A percentile compares a stretch with the other conserved stretches of the same genome.
phyloP scores from a whole-genome alignment of 2,329 filamentous ascomycete genomes.

The Pseudocercospora musae region DNA sequence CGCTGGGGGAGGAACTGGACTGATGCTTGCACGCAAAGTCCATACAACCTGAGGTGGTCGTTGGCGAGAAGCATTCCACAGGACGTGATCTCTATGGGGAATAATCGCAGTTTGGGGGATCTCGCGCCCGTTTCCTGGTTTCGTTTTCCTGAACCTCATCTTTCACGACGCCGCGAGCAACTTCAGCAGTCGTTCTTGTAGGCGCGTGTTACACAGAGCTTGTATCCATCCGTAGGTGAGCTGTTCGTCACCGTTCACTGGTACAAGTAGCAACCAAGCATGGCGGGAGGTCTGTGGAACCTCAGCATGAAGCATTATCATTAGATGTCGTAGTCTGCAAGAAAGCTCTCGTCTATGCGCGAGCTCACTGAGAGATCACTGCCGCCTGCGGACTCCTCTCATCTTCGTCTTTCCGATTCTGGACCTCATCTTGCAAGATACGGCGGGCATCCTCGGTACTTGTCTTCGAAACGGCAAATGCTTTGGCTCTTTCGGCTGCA shows the following conservation, averaged over 20 bases:
- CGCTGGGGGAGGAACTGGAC: no score
- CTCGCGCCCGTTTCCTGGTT: no score
- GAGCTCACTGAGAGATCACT: not conserved
- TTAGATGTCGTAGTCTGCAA: not conserved
- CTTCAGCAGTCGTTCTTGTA: not conserved
- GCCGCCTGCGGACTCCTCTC: not conserved
- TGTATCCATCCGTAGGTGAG: no score
- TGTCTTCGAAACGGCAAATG: not conserved
- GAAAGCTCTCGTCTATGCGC: not conserved
- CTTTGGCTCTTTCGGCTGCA: conserved; percentile 46
- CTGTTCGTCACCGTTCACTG: no score
- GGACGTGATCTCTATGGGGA: no score
- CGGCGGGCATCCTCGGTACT: not conserved
- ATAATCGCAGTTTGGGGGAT: no score
- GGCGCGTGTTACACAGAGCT: not conserved
- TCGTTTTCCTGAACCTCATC: not conserved
- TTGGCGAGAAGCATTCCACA: no score
- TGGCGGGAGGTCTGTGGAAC: no score
- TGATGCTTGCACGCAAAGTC: no score
- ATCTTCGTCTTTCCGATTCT: not conserved
- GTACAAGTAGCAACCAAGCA: no score
- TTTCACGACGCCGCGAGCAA: not conserved
- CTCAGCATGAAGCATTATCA: no score
- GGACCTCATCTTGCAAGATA: not conserved
- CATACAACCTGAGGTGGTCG: no score